A percentile compares a stretch with the other conserved stretches of the same genome.
Conservation (phyloP, 345 rosid species). For the Angophora floribunda region DNA sequence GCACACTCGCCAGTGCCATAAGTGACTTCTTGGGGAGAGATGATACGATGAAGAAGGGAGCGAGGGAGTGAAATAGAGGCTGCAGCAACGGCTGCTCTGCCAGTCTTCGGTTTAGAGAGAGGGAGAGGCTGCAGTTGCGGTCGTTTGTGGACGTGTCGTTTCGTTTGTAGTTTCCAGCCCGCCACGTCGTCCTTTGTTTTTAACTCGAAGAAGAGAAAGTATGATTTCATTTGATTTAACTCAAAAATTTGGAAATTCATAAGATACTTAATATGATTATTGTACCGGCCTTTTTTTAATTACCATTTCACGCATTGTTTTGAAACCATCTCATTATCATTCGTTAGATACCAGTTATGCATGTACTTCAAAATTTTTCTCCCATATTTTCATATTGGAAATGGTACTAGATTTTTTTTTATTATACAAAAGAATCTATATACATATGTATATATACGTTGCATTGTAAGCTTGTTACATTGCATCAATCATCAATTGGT, state of each 20-base stretch:
- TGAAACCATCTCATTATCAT: not conserved
- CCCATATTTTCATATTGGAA: not conserved
- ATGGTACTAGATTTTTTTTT: not conserved
- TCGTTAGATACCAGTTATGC: not conserved
- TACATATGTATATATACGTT: too few species aligned
- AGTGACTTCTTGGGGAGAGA: not conserved
- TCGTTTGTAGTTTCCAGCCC: not conserved
- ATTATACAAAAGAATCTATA: too few species aligned
- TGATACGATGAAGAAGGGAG: not conserved
- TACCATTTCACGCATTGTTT: not conserved
- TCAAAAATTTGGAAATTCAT: not conserved
- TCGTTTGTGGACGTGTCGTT: not conserved
- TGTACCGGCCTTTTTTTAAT: not conserved
- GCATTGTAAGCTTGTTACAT: not conserved
- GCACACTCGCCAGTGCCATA: not conserved
- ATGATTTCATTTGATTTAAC: not conserved
- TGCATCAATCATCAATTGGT: not conserved
- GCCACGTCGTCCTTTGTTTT: not conserved
- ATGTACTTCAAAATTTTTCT: not conserved
- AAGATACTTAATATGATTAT: not conserved
- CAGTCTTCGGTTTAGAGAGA: not conserved
- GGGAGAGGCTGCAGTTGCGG: not conserved
- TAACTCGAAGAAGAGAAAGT: too few species aligned
- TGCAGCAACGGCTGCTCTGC: not conserved
- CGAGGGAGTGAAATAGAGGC: not conserved